Evolutionary conservation across 1,284 basidiomycete species (phyloP).

Genomic region (Cystobasidium sp.): DNA sequence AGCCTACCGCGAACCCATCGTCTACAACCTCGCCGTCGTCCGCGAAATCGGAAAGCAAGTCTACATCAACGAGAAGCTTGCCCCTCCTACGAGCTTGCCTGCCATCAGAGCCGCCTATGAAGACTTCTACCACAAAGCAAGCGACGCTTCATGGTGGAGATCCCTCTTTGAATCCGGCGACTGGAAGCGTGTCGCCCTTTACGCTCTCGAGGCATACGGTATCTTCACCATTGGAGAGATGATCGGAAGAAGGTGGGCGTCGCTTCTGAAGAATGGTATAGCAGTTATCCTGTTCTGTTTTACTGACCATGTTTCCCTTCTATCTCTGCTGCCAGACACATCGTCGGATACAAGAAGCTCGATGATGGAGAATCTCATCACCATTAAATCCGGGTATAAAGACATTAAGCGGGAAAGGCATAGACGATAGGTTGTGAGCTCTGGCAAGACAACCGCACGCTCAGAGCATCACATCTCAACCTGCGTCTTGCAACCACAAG

Average conservation of each 20-base stretch:
- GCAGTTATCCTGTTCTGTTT: background rate
- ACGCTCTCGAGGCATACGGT: slow-evolving; percentile 84
- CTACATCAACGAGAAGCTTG: slow-evolving; percentile 83
- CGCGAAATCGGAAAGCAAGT: slow-evolving; percentile 86
- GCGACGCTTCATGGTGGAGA: slow-evolving; percentile 71
- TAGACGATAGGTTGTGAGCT: background rate
- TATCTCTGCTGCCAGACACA: slow-evolving; percentile 51
- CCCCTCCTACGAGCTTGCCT: slow-evolving; percentile 73
- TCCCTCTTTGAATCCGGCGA: slow-evolving; percentile 73
- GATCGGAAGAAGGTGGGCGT: slow-evolving; percentile 71
- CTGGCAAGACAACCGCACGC: too few species aligned
- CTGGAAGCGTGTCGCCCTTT: slow-evolving; percentile 74
- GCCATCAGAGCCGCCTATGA: slow-evolving; percentile 65
- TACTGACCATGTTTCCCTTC: slow-evolving; percentile 3
- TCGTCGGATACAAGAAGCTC: slow-evolving; percentile 74
- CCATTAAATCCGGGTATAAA: slow-evolving; percentile 10
- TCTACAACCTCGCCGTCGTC: slow-evolving; percentile 82
- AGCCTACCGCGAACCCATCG: slow-evolving; percentile 81
- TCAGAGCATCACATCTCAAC: too few species aligned
- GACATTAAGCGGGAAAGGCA: background rate
- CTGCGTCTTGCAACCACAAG: too few species aligned
- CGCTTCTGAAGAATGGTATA: background rate
- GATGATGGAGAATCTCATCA: slow-evolving; percentile 17
- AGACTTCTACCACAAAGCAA: slow-evolving; percentile 71
- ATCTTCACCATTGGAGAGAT: slow-evolving; percentile 94